phyloP scores from a whole-genome alignment of 73 alveolate genomes.

The Tetrahymena malaccensis region DNA sequence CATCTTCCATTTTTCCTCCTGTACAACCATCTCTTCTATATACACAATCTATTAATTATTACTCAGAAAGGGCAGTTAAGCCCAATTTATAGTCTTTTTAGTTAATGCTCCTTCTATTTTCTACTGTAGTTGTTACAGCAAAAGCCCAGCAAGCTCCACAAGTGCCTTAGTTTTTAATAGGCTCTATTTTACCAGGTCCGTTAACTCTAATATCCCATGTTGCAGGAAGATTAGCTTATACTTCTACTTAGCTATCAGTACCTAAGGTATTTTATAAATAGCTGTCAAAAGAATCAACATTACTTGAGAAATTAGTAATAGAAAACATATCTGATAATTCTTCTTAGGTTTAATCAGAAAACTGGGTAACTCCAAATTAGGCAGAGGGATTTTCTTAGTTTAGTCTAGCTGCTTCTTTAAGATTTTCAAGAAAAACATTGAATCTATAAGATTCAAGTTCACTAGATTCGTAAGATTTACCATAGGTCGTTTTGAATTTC shows the following conservation, averaged over 20 bases:
- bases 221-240: not conserved
- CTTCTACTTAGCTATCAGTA: not conserved
- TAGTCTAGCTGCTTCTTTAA: not conserved
- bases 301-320: not conserved
- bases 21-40: not conserved
- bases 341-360: not conserved
- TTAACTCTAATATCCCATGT: not conserved
- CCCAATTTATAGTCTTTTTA: no score
- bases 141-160: not conserved
- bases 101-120: no score
- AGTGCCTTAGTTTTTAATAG: not conserved
- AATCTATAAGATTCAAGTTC: no score
- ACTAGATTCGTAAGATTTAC: no score
- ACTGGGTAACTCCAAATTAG: not conserved
- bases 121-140: not conserved
- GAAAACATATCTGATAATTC: not conserved
- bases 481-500: not conserved
- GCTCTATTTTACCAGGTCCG: not conserved
- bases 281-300: not conserved
- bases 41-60: not conserved
- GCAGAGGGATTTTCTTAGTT: not conserved
- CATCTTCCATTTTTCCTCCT: not conserved
- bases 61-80: not conserved
- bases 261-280: not conserved
- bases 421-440: not conserved